A percentile compares a stretch with the other conserved stretches of the same genome.
These are phyloP conservation scores for Crithidia fasciculata DNA, from an alignment of 208 protist genomes.

Conservation along the genomic window DNA sequence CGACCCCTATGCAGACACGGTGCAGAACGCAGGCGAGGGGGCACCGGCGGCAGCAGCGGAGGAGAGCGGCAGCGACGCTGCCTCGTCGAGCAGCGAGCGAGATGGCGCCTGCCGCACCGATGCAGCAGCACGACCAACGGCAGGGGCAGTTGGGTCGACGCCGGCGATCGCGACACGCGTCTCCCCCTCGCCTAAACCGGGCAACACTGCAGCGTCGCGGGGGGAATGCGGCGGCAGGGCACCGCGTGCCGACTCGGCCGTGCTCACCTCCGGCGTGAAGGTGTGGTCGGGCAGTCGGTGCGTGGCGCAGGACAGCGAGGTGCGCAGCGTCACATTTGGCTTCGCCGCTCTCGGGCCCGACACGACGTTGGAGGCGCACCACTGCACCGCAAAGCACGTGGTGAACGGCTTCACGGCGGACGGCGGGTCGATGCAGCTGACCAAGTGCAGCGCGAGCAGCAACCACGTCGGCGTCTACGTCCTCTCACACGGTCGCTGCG, in stretches of 20 bases:
- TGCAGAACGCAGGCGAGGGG: no score
- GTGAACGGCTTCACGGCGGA: slow-evolving; percentile 80
- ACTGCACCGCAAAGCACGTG: slow-evolving; percentile 63
- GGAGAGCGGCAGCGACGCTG: background rate
- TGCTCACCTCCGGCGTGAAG: slow-evolving; percentile 62
- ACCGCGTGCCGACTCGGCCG: background rate
- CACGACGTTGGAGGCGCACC: slow-evolving; percentile 52
- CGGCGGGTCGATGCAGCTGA: slow-evolving; percentile 49
- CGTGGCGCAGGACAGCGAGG: slow-evolving; percentile 48
- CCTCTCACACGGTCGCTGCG: slow-evolving; percentile 61
- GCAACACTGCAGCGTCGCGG: no score
- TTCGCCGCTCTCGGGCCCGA: slow-evolving; percentile 72
- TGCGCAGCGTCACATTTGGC: slow-evolving; percentile 65
- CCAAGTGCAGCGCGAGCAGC: slow-evolving; percentile 62
- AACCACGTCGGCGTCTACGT: slow-evolving; percentile 75
- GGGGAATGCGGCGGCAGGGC: background rate
- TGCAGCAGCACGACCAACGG: background rate
- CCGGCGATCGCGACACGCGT: background rate
- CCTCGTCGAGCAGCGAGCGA: no score
- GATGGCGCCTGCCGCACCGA: no score
- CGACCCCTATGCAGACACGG: no score
- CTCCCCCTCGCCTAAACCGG: background rate
- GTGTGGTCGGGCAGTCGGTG: slow-evolving; percentile 70
- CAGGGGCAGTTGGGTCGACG: background rate
- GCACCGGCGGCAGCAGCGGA: background rate